Base-by-base conservation (phyloP, 1,139 yeast genomes). In the Yamadazyma friedrichii region DNA sequence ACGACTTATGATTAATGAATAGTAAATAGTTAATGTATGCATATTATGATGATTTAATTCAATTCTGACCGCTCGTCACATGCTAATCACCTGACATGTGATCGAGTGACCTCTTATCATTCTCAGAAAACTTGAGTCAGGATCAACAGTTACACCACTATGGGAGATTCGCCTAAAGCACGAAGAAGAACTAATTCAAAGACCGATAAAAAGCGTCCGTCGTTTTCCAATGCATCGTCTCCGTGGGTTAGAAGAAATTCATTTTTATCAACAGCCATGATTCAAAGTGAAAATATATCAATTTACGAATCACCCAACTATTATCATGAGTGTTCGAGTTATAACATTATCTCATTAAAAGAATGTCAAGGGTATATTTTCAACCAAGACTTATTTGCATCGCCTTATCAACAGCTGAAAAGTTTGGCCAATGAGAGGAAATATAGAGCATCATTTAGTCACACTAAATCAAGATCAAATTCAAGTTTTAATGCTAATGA, bases 341-440 rank as follows among this genome's bases (percentile, higher is more conserved):
- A 65, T 46, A 68, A 62, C 42, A 66, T 71, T 12, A 68, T 74
- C 35, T 74, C 80, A 28, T 64, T 84, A 29, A 74, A 73, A 38
- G 88, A 83, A 54, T 72, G 82, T 37, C 91, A 84, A 56, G 93
- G 93, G 5, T 84, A 84, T 53, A 64, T 78, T 15, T 84, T 87
- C 74, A 84, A 84, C 58, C 88, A 82, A 52, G 88, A 82, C 52
- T 63, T 84, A 43, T 84, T 83, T 67, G 88, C 86, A 9, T 71
- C 82, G 8, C 78, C 82, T 8, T 80, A 77, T 54, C 85, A 80
- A 49, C 88, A 82, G 50, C 76, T 70, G 53, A 58, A 74, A 39
- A 71, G 80, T 1, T 48, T 67, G 3, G 65, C 74, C 1, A 68
- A 62, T 42, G 79, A 71, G 43, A 54, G 60, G 39, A 64, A 58